Conservation (phyloP, 2,329 filamentous ascomycete genomes). For the Phoma sp. region DNA sequence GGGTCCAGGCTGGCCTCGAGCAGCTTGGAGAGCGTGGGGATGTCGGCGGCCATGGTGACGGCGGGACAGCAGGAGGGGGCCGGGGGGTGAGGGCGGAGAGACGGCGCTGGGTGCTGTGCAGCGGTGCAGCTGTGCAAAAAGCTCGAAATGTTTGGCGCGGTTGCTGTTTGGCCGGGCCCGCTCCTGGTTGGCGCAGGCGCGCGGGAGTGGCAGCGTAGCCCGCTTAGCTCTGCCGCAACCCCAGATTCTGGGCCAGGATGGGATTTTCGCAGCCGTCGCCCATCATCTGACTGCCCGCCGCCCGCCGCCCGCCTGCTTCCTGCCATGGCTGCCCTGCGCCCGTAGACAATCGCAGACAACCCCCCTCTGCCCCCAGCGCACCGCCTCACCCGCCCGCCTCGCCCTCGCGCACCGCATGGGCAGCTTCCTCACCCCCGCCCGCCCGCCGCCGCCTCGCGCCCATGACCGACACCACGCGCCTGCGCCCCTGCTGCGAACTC, state of each 20-base stretch:
- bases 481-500: constrained; percentile 22
- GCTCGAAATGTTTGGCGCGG: constrained; percentile 23
- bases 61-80: constrained; percentile 6
- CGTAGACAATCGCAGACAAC: background rate
- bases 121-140: constrained; percentile 3
- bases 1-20: constrained; percentile 92
- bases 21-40: constrained; percentile 76
- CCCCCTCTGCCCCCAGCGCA: constrained; percentile 1
- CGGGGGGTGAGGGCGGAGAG: constrained; percentile 1
- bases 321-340: constrained; percentile 3
- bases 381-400: background rate
- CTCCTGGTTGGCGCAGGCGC: constrained; percentile 4
- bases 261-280: background rate
- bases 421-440: constrained; percentile 5
- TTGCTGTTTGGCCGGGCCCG: constrained; percentile 28
- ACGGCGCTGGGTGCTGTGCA: constrained; percentile 2
- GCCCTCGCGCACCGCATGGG: background rate
- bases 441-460: constrained; percentile 2
- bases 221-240: constrained; percentile 8
- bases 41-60: constrained; percentile 65
- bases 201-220: background rate
- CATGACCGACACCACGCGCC: constrained; percentile 8
- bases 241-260: constrained; percentile 10
- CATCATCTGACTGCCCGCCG: background rate
- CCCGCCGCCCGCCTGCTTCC: background rate